Conservation (phyloP, 192 early-diverging fungal species). For the Phycomyces blakesleeanus region DNA sequence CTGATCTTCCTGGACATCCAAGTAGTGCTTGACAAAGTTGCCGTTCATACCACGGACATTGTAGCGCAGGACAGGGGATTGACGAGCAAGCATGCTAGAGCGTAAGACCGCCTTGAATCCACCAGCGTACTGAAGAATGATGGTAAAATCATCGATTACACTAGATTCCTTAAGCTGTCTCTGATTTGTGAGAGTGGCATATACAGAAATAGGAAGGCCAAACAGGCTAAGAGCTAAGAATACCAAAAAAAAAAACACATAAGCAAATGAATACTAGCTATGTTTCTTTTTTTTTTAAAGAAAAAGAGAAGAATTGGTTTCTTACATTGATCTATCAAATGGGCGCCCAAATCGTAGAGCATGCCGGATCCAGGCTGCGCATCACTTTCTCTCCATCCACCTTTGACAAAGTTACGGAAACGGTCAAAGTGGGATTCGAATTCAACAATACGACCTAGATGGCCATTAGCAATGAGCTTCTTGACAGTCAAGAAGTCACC, state of each 20-base stretch:
- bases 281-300: too few species aligned
- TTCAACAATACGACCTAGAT: constrained; percentile 65
- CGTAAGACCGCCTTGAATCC: constrained; percentile 59
- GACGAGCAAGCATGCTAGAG: constrained; percentile 64
- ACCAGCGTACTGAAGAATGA: constrained; percentile 57
- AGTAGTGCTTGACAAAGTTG: constrained; percentile 58
- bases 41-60: constrained; percentile 66
- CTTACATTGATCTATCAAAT: constrained; percentile 62
- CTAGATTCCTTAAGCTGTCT: constrained; percentile 51
- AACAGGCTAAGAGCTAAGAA: constrained; percentile 55
- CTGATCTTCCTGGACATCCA: constrained; percentile 75
- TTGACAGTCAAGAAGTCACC: constrained; percentile 77
- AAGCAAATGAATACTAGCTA: neutral
- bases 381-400: constrained; percentile 67
- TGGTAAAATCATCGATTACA: constrained; percentile 62
- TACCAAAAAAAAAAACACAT: constrained; percentile 18
- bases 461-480: constrained; percentile 48
- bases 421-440: constrained; percentile 74
- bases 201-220: constrained; percentile 61
- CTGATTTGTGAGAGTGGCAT: constrained; percentile 59
- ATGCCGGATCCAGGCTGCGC: constrained; percentile 63
- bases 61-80: constrained; percentile 57
- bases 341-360: constrained; percentile 68
- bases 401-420: constrained; percentile 64
- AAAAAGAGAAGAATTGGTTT: too few species aligned